These are phyloP conservation scores for Aspergillus aculeatus DNA, from an alignment of 2,329 filamentous ascomycete genomes.

Conservation along the genomic window DNA sequence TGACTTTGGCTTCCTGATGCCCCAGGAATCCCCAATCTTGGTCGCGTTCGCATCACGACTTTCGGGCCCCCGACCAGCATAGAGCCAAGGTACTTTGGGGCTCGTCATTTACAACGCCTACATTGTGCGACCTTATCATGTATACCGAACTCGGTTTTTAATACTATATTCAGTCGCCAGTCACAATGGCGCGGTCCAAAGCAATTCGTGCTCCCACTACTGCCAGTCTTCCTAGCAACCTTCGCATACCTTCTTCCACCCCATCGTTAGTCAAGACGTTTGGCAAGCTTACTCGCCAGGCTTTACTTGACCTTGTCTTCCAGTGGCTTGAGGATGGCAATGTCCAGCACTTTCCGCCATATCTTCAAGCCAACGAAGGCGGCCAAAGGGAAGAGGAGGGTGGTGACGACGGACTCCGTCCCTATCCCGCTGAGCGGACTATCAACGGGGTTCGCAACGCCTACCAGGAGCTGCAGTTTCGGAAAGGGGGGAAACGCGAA, in stretches of 20 bases:
- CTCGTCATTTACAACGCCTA: neutral
- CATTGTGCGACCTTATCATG: neutral
- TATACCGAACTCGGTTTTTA: neutral
- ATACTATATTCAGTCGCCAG: neutral
- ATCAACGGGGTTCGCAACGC: conserved; percentile 65
- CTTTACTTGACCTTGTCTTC: conserved; percentile 69
- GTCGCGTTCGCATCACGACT: neutral
- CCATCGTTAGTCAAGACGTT: conserved; percentile 65
- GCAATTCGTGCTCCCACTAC: conserved; percentile 61
- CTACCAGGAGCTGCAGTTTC: conserved; percentile 60
- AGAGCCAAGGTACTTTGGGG: neutral
- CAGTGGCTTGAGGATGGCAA: conserved; percentile 74
- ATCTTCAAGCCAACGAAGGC: conserved; percentile 52
- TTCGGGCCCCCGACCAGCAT: neutral
- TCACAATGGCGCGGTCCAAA: conserved; percentile 32
- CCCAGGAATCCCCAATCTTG: neutral
- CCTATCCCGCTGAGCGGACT: conserved; percentile 67
- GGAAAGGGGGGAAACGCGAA: conserved; percentile 54
- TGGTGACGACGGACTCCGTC: conserved; percentile 61
- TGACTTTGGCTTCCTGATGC: conserved; percentile 1
- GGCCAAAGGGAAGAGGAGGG: conserved; percentile 38
- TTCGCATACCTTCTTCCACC: conserved; percentile 66
- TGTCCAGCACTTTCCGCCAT: conserved; percentile 59
- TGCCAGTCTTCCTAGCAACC: conserved; percentile 67
- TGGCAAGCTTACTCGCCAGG: conserved; percentile 67